phyloP scores from a whole-genome alignment of 352 stramenopile genomes.

The Globisporangium paroecandrum region DNA sequence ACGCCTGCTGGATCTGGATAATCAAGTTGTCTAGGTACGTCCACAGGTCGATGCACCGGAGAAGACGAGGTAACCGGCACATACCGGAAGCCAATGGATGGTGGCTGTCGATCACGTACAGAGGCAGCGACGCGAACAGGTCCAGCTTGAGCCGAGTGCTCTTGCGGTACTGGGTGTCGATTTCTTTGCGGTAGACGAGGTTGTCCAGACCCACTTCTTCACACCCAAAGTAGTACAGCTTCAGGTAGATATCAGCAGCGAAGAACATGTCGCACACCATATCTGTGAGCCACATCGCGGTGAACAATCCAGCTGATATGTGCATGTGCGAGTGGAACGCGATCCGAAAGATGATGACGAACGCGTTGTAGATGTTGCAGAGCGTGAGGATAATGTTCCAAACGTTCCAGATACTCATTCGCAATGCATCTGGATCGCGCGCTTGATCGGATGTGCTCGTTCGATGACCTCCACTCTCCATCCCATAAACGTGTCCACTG shows the following conservation, averaged over 20 bases:
- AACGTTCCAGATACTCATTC: constrained; percentile 21
- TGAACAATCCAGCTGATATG: constrained; percentile 21
- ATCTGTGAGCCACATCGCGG: constrained; percentile 35
- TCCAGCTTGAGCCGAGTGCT: constrained; percentile 46
- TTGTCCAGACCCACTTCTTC: constrained; percentile 44
- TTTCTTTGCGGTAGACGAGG: constrained; percentile 31
- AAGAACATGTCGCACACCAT: constrained; percentile 53
- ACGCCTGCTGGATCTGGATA: constrained; percentile 62
- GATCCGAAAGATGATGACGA: constrained; percentile 66
- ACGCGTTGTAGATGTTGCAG: constrained; percentile 68
- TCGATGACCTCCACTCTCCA: neutral
- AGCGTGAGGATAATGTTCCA: constrained; percentile 54
- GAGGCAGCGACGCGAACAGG: constrained; percentile 46
- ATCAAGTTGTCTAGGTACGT: constrained; percentile 60
- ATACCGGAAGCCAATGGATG: constrained; percentile 24
- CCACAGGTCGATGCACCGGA: constrained; percentile 53
- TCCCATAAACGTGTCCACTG: neutral
- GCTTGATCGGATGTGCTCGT: neutral
- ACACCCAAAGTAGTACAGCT: constrained; percentile 60
- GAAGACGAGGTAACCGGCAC: constrained; percentile 51
- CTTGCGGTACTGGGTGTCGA: constrained; percentile 35
- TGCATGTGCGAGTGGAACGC: constrained; percentile 56
- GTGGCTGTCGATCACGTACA: constrained; percentile 42
- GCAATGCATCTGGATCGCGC: constrained; percentile 18
- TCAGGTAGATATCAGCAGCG: constrained; percentile 58